Conservation (phyloP, 768 basidiomycete genomes). For the Panus rudis region DNA sequence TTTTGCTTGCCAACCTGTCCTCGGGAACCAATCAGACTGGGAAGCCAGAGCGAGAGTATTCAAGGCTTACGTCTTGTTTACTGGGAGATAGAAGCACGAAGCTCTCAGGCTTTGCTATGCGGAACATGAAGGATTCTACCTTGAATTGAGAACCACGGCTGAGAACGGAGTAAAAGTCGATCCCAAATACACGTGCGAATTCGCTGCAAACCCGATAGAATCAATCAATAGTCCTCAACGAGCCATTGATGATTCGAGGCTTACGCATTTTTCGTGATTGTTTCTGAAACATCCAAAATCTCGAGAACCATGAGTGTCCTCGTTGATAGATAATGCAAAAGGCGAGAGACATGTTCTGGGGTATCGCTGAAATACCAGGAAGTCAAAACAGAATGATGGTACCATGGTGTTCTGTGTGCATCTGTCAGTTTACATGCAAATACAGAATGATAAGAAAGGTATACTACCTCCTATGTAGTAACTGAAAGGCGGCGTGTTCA, state of each 20-base stretch:
- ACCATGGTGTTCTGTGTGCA: constrained; percentile 62
- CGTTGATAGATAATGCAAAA: constrained; percentile 57
- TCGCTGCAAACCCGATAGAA: constrained; percentile 59
- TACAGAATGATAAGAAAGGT: neutral
- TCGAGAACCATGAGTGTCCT: constrained; percentile 68
- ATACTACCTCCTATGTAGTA: constrained; percentile 66
- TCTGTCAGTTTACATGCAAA: constrained; percentile 4
- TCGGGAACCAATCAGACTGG: neutral
- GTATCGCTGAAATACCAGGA: constrained; percentile 58
- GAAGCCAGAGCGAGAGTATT: constrained; percentile 3
- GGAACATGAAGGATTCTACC: constrained; percentile 97
- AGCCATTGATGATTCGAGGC: constrained; percentile 18
- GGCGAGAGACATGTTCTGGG: constrained; percentile 45
- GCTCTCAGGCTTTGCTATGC: constrained; percentile 92
- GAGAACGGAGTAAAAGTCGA: constrained; percentile 94
- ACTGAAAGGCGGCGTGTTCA: constrained; percentile 82
- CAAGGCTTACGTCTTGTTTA: constrained; percentile 62
- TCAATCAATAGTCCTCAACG: neutral
- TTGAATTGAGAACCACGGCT: constrained; percentile 97
- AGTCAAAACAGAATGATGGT: constrained; percentile 53
- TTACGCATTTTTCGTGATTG: constrained; percentile 87
- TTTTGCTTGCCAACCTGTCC: constrained; percentile 89
- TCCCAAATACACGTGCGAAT: constrained; percentile 94
- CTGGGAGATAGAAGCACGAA: constrained; percentile 89
- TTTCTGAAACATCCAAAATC: constrained; percentile 73